Base-by-base conservation (phyloP, 2,329 filamentous ascomycete species). In the Paraphoma chrysanthemicola region DNA sequence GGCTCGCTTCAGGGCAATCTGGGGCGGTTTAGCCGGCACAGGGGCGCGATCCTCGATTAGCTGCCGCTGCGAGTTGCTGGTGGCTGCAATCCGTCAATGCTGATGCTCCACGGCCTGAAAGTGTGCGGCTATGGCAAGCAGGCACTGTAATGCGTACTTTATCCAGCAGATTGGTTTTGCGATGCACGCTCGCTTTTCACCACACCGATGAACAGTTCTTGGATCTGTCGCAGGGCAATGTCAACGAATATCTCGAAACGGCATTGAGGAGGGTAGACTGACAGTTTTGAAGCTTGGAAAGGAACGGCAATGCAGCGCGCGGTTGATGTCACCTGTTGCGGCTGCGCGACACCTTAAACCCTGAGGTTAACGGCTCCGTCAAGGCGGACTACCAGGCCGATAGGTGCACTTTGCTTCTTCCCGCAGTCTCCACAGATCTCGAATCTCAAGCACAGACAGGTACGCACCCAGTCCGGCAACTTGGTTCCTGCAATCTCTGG, bases 391-490 rank as follows among this genome's bases (percentile, higher is more conserved):
- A 48, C 55, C 54, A 68, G 67, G 57, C 64, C 69, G 60, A 60
- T 55, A 53, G 54, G 63, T 67, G 67, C 66, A 58, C 71, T 74
- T 74, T 74, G 71, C 71, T 76, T 72, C 68, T 73, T 76, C 66
- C 71, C 69, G 66, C 55, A 49, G 68, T 69, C 73, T 70, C 69
- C 73, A 72, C 70, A 74, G 71, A 75, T 73, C 68, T 74, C 62
- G 60, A 71, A 70, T 70, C 66, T 57, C 60, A 53, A 68, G 71
- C 70, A 73, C 72, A 66, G 71, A 71, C 72, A 72, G 67, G 66
- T 61, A 67, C 64, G 58, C 58, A 54, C 48, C 52, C 53, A 57
- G 59, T 62, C 67, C 66, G 54, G 59, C 58, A 62, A 52, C 54
- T 59, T 44, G 57, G 50, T 66, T 57, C 69, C 66, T 66, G 66